Percentiles rank a stretch among this genome's conserved stretches.
phyloP scores from a whole-genome alignment of 345 rosid species.

The Eucalyptus pumila region DNA sequence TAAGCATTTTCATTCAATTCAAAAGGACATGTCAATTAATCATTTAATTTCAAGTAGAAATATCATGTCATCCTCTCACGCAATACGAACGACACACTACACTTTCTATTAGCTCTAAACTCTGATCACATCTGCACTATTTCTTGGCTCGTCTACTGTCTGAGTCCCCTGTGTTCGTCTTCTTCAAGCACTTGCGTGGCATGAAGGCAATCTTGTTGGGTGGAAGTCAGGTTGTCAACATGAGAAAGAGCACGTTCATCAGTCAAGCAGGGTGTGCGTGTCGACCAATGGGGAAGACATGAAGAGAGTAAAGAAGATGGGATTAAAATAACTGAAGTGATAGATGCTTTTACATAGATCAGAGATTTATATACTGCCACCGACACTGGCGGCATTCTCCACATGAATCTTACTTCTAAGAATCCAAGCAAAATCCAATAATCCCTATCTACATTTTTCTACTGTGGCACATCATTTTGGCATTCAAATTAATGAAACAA shows the following conservation, averaged over 20 bases:
- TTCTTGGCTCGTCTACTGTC: neutral
- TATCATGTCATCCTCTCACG: neutral
- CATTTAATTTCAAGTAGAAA: neutral
- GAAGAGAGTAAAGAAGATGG: neutral
- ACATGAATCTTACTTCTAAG: neutral
- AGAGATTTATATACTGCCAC: no score
- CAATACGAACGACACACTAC: fast-evolving
- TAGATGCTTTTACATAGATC: neutral
- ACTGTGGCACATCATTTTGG: neutral
- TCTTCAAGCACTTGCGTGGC: neutral
- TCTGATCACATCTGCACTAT: neutral
- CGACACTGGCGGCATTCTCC: no score
- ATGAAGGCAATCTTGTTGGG: neutral
- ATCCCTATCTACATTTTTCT: neutral
- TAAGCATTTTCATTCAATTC: no score
- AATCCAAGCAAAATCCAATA: neutral
- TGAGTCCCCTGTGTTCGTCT: neutral
- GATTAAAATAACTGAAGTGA: neutral
- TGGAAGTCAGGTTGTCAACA: neutral
- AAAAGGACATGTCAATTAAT: no score
- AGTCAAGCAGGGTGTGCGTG: neutral
- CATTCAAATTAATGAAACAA: neutral
- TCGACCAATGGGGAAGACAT: neutral
- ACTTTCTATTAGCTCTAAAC: neutral
- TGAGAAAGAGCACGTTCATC: neutral